Base-by-base conservation (phyloP, 306 rosid species). In the Quillaja saponaria region DNA sequence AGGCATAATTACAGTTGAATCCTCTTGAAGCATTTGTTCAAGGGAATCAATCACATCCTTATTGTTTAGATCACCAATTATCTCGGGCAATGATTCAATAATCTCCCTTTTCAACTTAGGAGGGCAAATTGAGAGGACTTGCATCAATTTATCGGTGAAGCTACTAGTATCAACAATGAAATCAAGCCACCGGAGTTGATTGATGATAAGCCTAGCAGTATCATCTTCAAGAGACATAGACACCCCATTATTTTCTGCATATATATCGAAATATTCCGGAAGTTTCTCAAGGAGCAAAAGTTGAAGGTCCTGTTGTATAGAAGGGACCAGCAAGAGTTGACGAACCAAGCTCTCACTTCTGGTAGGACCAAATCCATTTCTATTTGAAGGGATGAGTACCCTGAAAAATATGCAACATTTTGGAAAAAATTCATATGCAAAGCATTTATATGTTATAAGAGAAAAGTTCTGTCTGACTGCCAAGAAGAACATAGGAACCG, bases 181-280 rank as follows among this genome's bases (percentile, higher is more conserved):
- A 65, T 76, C 77, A 31, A 76, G 77, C 77, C 81, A 76, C 72
- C 81, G 73, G 63, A 76, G 71, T 33, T 76, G 81, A 20, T 71
- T 76, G 35, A 76, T 16, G 11, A 76, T 76, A 4, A 71, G 73
- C 73, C 81, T 52, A 49, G 81, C 69, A 16, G 58, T 59, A 21
- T 76, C 81, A 4, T 76, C 77, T 48, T 65, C 81, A 8, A 76
- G 65, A 3, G 76, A 68, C 48, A 49, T 13, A 16, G 75, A 61
- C 6, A 45, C 13, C 20, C 66, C 50, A 7, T 64, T 60, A 31
- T 54, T 39, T 33, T 64, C 41, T 16, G 58, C n/a, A 59, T 19
- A 13, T 9, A 19, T 37, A 45, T 70, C 47, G 38, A 76, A 76
- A 51, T 71, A 71, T 39, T 71, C 81, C 1, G 81, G 81, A 64